Evolutionary conservation across 2,329 filamentous ascomycete species (phyloP), one percentile per base, ranked within the genome.

Genomic region (Diaporthe sp.): DNA sequence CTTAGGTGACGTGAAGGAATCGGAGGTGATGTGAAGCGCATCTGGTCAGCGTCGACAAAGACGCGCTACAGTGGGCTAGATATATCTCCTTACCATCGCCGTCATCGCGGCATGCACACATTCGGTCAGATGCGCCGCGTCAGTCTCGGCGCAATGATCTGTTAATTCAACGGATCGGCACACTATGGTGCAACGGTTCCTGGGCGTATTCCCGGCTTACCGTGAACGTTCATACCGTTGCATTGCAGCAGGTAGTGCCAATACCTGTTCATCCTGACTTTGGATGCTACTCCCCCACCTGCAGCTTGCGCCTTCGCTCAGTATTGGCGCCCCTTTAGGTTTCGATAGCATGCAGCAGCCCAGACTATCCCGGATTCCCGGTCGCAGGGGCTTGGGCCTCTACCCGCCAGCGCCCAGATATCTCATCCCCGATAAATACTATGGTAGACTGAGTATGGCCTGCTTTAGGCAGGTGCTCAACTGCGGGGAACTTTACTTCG

Each of bases 381-480:
- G 37, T 44, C 19, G 10, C 31, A 12, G n/a, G 62, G 44, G 62
- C 15, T n/a, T 6, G n/a, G 44, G 25, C 46, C 12, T 51, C 31
- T 51, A 4, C 28, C 15, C 19, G 28, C 15, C 39, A 46, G 9
- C 10, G 39, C 61, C 61, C 42, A 31, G 34, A 19, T 5, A n/a
- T 12, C 62, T 67, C 28, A 37, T 37, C 22, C 46, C 44, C 44
- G 62, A 9, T n/a, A 28, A 25, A 51, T 31, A 13, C 44, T 17
- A 65, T 37, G 39, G 61, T 9, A 67, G 44, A 34, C 44, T 49
- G 61, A 25, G 28, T 15, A 49, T 19, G 31, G 44, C 19, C 65
- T 53, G 46, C 65, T 68, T 68, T 68, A 39, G 65, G 65, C 65
- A 68, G 65, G 46, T 68, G 31, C 34, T 19, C 22, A 68, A 68